phyloP scores from a whole-genome alignment of 1,284 basidiomycete genomes.

The Tilletia walkeri region DNA sequence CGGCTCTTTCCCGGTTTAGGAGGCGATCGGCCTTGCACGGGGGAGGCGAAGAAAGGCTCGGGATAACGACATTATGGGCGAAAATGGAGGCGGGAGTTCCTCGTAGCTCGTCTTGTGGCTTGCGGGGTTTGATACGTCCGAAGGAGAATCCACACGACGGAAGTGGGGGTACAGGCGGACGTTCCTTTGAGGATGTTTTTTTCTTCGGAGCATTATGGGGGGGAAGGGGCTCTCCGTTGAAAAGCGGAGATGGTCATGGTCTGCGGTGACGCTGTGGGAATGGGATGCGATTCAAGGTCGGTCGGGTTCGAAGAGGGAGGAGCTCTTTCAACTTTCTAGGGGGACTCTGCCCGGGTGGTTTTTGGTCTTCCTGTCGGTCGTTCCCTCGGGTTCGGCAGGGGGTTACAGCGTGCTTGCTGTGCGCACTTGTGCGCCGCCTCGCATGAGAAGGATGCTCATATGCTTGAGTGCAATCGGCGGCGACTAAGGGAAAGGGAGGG shows the following conservation, averaged over 20 bases:
- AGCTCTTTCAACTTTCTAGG: background rate
- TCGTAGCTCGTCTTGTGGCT: too few species aligned
- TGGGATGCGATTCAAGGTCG: background rate
- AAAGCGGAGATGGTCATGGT: background rate
- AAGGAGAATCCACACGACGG: background rate
- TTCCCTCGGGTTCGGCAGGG: background rate
- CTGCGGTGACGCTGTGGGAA: background rate
- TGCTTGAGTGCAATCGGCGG: slow-evolving; percentile 19
- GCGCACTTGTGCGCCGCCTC: slow-evolving; percentile 1
- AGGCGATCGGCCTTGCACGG: too few species aligned
- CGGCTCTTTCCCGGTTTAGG: too few species aligned
- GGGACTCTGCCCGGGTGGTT: background rate
- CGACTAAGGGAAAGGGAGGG: background rate
- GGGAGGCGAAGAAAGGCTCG: too few species aligned
- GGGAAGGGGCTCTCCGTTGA: background rate
- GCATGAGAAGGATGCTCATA: slow-evolving; percentile 16
- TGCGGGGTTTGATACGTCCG: too few species aligned
- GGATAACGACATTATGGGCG: too few species aligned
- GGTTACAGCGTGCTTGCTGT: slow-evolving; percentile 16
- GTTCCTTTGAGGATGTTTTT: background rate
- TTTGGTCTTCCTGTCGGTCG: background rate
- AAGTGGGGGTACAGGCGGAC: slow-evolving; percentile 3
- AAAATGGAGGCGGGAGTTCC: too few species aligned
- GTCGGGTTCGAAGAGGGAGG: background rate
- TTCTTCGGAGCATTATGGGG: background rate